phyloP scores from a whole-genome alignment of 2,329 filamentous ascomycete species.

The Dactylella cylindrospora region DNA sequence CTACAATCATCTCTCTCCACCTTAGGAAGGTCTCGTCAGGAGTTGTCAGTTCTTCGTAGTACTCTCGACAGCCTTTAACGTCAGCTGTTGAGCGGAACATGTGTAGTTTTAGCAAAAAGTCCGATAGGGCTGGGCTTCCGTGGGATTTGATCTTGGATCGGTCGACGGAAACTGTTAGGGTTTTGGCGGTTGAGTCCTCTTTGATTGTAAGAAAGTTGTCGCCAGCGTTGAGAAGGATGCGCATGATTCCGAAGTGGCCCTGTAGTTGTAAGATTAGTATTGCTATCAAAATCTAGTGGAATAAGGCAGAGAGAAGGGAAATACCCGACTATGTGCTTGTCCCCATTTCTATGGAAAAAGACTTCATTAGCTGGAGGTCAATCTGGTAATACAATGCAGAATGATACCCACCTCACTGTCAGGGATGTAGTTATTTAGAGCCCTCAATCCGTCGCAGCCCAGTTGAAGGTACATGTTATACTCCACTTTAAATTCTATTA shows the following conservation, averaged over 20 bases:
- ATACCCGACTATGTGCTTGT: constrained; percentile 79
- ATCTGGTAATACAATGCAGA: not conserved
- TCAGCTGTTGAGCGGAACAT: constrained; percentile 91
- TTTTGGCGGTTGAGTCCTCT: constrained; percentile 58
- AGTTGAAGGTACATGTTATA: constrained; percentile 17
- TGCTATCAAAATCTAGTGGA: not conserved
- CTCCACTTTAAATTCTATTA: constrained; percentile 1
- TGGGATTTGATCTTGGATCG: constrained; percentile 81
- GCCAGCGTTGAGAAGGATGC: constrained; percentile 53
- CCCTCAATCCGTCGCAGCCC: constrained; percentile 5
- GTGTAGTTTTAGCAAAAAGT: constrained; percentile 87
- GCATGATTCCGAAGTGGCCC: constrained; percentile 15
- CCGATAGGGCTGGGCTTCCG: constrained; percentile 78
- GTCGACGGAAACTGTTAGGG: constrained; percentile 71
- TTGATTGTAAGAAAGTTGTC: constrained; percentile 66
- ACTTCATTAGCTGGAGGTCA: not conserved
- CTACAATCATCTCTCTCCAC: constrained; percentile 54
- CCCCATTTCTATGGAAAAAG: constrained; percentile 70
- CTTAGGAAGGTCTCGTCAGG: constrained; percentile 84
- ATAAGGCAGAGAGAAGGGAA: constrained; percentile 81
- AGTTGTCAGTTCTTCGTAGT: constrained; percentile 80
- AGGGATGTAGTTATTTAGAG: constrained; percentile 3
- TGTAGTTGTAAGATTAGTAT: not conserved
- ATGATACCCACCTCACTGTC: not conserved
- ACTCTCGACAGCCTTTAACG: constrained; percentile 70